phyloP scores from a whole-genome alignment of 192 early-diverging fungal species.

The Spizellomyces sp. region DNA sequence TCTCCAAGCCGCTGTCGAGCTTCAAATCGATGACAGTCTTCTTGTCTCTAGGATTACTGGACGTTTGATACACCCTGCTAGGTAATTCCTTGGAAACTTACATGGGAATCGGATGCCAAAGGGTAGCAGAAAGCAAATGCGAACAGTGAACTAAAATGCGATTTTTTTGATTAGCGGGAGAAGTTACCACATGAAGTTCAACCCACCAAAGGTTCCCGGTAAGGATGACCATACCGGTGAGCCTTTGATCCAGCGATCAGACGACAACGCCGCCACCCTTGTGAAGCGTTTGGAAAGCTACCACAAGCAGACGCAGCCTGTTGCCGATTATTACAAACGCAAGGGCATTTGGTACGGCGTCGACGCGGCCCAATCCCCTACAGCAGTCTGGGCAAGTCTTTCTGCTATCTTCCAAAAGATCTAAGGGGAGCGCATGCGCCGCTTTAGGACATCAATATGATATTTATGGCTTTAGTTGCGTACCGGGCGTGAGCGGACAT shows the following conservation, averaged over 20 bases:
- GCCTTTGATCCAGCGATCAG: constrained; percentile 94
- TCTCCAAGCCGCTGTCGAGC: constrained; percentile 89
- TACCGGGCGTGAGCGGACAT: too few species aligned
- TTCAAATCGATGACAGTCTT: constrained; percentile 90
- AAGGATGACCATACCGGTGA: constrained; percentile 97
- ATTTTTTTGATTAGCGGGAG: constrained; percentile 62
- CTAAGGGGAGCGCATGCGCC: background rate
- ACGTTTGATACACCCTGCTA: constrained; percentile 88
- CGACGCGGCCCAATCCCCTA: constrained; percentile 89
- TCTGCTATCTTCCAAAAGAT: constrained; percentile 81
- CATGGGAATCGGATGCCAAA: background rate
- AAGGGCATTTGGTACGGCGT: constrained; percentile 90
- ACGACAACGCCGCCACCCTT: constrained; percentile 95
- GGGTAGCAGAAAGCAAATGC: constrained; percentile 6
- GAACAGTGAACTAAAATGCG: constrained; percentile 4
- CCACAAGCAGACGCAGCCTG: constrained; percentile 62
- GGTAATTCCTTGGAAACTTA: constrained; percentile 37
- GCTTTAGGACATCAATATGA: too few species aligned
- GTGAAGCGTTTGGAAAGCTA: constrained; percentile 85
- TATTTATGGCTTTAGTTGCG: too few species aligned
- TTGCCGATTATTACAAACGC: constrained; percentile 85
- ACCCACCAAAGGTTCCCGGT: constrained; percentile 88
- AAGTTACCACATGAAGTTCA: constrained; percentile 96
- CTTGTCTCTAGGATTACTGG: constrained; percentile 97
- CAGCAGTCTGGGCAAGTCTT: constrained; percentile 86